Conservation (phyloP, 2,329 filamentous ascomycete species). For the Penicillium expansum region DNA sequence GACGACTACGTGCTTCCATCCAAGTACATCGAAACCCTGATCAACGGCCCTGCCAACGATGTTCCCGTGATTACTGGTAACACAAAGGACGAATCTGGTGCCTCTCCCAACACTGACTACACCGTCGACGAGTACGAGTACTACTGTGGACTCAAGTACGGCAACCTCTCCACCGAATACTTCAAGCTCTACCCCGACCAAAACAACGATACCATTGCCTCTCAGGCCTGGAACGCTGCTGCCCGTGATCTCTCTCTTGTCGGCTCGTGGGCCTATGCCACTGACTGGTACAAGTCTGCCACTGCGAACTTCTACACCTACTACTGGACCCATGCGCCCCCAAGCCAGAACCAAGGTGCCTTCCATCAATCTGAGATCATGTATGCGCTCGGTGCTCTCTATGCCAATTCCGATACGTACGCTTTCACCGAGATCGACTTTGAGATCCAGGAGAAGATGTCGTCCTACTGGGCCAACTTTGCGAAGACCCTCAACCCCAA, state of each 20-base stretch:
- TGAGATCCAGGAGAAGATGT: constrained; percentile 30
- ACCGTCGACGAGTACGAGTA: constrained; percentile 28
- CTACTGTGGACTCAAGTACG: constrained; percentile 35
- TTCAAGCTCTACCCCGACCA: constrained; percentile 30
- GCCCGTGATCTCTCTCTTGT: constrained; percentile 26
- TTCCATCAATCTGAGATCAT: constrained; percentile 42
- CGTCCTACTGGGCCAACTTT: constrained; percentile 38
- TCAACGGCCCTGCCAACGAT: constrained; percentile 32
- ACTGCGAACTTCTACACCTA: constrained; percentile 35
- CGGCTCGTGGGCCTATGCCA: constrained; percentile 30
- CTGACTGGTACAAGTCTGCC: constrained; percentile 28
- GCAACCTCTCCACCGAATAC: too few relatives aligned
- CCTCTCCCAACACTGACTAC: constrained; percentile 21
- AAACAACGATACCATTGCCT: constrained; percentile 21
- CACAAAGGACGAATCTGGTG: constrained; percentile 35
- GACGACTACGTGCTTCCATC: constrained; percentile 27
- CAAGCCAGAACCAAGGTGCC: constrained; percentile 36
- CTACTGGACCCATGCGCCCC: constrained; percentile 39
- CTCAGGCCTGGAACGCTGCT: constrained; percentile 27
- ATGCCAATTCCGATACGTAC: constrained; percentile 30
- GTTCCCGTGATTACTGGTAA: constrained; percentile 40
- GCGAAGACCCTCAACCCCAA: constrained; percentile 34
- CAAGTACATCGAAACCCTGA: constrained; percentile 27
- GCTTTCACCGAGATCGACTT: constrained; percentile 28
- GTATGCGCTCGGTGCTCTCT: constrained; percentile 40